Evolutionary conservation across 2,329 filamentous ascomycete species (phyloP), one percentile per base, ranked within the genome.

Genomic region (Pyrenophora tritici-repentis): DNA sequence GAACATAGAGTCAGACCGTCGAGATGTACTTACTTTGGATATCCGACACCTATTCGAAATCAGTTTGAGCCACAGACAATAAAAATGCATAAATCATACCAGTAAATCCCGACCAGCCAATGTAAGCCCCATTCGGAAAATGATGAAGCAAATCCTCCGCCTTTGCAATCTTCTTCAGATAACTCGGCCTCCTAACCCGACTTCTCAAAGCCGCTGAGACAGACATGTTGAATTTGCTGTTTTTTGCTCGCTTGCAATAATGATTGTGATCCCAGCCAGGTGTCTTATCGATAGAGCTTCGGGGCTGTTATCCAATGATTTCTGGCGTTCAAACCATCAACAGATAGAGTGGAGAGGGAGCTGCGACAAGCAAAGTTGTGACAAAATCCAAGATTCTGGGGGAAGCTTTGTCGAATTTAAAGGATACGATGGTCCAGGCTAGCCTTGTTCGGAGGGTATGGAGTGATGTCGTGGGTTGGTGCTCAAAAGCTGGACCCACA

Each of bases 81-180:
- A 29, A 13, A 3, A 2, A 9, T 29, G 3, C 9, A 2, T 12
- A 29, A 29, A 10, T 9, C 46, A 95, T 90, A 65, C 90, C 91
- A 10, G 91, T 96, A 76, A 96, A 96, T 8, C 91, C 91, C 58
- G 86, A 91, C 91, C 91, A 96, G 67, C 91, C 91, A 65, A 96
- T 84, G 74, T 94, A 94, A n/a, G 89, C 77, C 69, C 86, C 87
- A 79, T 94, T 84, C 59, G 91, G 91, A 67, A 96, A 96, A 62
- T 89, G 82, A 58, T 88, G 81, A 53, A 96, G 81, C 58, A 95
- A 75, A 72, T 95, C 90, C 73, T 94, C 85, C 32, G 91, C 85
- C 65, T 86, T 86, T 64, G 87, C 86, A 52, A 96, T 79, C 81
- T 93, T 95, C 66, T 86, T 86, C 49, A 95, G 81, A 75, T 93